Base-by-base conservation (phyloP, 129 eudicot species). In the Centaurea solstitialis region DNA sequence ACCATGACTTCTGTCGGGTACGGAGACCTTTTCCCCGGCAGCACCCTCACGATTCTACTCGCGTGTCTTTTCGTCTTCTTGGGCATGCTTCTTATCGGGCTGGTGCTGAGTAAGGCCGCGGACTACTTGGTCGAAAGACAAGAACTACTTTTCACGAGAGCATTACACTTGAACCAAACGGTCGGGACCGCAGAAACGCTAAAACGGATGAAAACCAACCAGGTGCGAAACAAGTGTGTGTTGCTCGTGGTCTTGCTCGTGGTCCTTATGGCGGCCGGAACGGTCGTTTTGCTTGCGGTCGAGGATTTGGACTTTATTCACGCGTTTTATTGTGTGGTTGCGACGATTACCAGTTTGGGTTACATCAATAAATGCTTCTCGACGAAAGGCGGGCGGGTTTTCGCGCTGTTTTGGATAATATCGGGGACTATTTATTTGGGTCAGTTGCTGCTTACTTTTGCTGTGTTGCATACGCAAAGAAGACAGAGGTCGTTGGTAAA, bases 1-100 rank as follows among this genome's bases (percentile, higher is more conserved):
- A 95, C 99, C 28, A 95, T 95, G 99, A 95, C 97, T 5, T 90
- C 97, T 9, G 98, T 95, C 47, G 99, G 99, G 45, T 95, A 95
- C 35, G 99, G 99, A 8, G 99, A 95, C 73, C 94, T 95, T 11
- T 93, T 89, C 43, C 99, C 99, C 1, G 82, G 85, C 33, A 92
- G 92, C 17, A 17, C 75, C 17, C 65, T 77, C 20, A 64, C 93
- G 2, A 95, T 90, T 70, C 87, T 95, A 35, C 94, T 95, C 18
- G 91, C 98, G 11, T 92, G 97, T 83, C 87, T 80, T 30, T 92
- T 92, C 76, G 99, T 95, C 33, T 89, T 95, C 78, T 90, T 91
- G 7, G 99, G 99, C 33, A 92, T 95, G 99, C 93, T 91, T 76
- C 79, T 95, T 24, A 81, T 92, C 53, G 92, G 97, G 23, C 72